Base-by-base conservation (phyloP, 768 basidiomycete species). In the Leucogyrophana mollusca region DNA sequence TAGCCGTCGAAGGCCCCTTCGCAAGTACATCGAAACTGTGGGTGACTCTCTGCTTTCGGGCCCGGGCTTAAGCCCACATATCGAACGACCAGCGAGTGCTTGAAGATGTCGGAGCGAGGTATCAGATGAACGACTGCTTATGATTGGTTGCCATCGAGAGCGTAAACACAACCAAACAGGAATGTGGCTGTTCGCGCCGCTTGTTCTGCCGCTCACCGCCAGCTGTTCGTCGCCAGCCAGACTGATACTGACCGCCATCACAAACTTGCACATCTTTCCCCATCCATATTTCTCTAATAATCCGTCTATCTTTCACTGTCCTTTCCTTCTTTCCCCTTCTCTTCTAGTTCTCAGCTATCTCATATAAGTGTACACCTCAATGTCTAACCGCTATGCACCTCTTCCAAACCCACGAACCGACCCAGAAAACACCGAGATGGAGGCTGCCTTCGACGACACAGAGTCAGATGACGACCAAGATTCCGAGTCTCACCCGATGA, bases 381-480 rank as follows among this genome's bases (percentile, higher is more conserved):
- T 75, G 76, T 65, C 82, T 55, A 75, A 72, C 54, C 78, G 80
- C 55, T 90, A 90, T 74, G 80, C 81, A 2, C 80, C 86, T 49
- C 66, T 89, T 36, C 82, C 84, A 9, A 82, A 78, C 53, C 73
- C 78, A 17, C 71, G 70, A 55, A 66, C 73, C 14, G 77, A 78
- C 59, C 69, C 66, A 37, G 68, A 74, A 45, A 68, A 73, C 38
- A 61, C 74, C 48, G 85, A 92, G 71, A 82, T 94, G 79, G 86
- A 93, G 59, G 90, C 90, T 18, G 90, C 92, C 2, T 94, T 94
- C 54, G 84, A 85, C 61, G 86, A 88, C 54, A 78, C 81, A 4
- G 89, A 90, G 45, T 84, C 84, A 50, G 83, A 87, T 38, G 80
- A 80, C 47, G 71, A 71, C 30, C 72, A 77, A 24, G 62, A 73